Base-by-base conservation (phyloP, 2,329 filamentous ascomycete genomes). In the Trichoderma sp. region DNA sequence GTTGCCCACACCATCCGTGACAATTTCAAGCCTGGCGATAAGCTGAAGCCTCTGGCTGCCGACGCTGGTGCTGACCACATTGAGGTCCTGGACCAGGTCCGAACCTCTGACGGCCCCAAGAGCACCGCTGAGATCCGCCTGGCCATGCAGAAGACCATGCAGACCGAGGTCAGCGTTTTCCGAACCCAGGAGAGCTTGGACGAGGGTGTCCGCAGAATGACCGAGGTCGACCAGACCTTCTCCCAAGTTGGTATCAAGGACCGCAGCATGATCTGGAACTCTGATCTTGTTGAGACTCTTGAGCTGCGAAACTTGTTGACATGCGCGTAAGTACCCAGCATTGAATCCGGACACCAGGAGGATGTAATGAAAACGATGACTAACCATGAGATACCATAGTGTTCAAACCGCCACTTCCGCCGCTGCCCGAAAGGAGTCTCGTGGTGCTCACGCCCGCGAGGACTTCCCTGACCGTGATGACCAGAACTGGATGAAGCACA, bases 241-340 rank as follows among this genome's bases (percentile, higher is more conserved):
- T 83, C 86, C 75, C 86, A 97, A 78, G 91, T 98, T 75, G 93
- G 93, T 77, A 97, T 93, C 84, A 97, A 97, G 89, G 95, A 98
- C 82, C 92, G 96, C 82, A 96, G 93, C 87, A 97, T 98, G 95
- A 98, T 98, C 85, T 98, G 95, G 95, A 98, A 98, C 89, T 94
- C 92, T 28, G 95, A 98, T 78, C 89, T 98, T 49, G 93, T 97
- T 71, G 95, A 98, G 87, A 97, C 95, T 8, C 89, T 99, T 68
- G 96, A 99, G 84, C 86, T 98, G 78, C 89, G 94, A 78, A 99
- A 99, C 82, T 83, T 99, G 77, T 85, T 99, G 79, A 98, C 96
- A 77, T 98, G 96, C 89, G 95, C 94, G 89, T 93, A 90, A 84
- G 91, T 91, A 72, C 49, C 28, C 5, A 63, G 13, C 46, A 18